Percentiles rank a stretch among this genome's conserved stretches.
These are phyloP conservation scores for Misopates orontium DNA, from an alignment of 257 asterid genomes.

Conservation along the genomic window DNA sequence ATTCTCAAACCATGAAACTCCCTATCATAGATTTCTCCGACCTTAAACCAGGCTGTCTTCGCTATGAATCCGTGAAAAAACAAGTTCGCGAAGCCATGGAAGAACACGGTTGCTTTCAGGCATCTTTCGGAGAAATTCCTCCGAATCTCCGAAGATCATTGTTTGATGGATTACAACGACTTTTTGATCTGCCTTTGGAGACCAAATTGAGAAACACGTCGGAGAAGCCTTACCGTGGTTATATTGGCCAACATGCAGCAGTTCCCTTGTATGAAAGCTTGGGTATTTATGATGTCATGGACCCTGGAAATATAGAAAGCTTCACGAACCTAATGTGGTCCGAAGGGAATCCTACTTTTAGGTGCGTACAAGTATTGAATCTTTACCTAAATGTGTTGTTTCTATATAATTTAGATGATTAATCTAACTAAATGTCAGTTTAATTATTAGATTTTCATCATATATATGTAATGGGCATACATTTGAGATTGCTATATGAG, in stretches of 20 bases:
- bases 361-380: too few relatives aligned
- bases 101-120: conserved; percentile 66
- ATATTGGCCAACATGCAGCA: conserved; percentile 49
- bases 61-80: conserved; percentile 37
- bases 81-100: conserved; percentile 46
- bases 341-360: conserved; percentile 49
- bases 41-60: background rate
- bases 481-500: too few relatives aligned
- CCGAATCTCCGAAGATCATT: conserved; percentile 31
- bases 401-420: too few relatives aligned
- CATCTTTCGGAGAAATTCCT: conserved; percentile 40
- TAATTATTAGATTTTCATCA: too few relatives aligned
- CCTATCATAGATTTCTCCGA: conserved; percentile 1
- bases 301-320: conserved; percentile 28
- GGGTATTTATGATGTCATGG: conserved; percentile 48
- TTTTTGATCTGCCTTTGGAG: conserved; percentile 61
- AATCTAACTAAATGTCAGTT: too few relatives aligned
- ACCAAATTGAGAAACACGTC: conserved; percentile 45
- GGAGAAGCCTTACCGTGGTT: conserved; percentile 57
- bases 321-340: conserved; percentile 57
- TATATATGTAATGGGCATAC: too few relatives aligned
- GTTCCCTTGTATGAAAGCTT: conserved; percentile 66
- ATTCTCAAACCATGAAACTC: background rate
- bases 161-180: conserved; percentile 35
- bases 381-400: too few relatives aligned